Conservation (phyloP, 1,284 basidiomycete species). For the Trametes polyzona region DNA sequence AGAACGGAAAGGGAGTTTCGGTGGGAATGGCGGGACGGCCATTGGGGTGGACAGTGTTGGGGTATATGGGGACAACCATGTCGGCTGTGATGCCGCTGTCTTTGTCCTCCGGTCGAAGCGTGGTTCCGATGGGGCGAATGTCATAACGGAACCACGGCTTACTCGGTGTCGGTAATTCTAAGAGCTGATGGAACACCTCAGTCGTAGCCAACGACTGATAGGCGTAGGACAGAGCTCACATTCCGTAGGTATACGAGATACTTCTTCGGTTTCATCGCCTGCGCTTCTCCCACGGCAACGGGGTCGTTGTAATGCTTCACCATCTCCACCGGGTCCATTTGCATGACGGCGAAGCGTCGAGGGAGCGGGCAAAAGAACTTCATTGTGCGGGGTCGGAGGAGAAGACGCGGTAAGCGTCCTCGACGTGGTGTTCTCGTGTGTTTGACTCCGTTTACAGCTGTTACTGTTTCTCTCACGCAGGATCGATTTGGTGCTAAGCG, state of each 20-base stretch:
- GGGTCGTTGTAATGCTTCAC: background rate
- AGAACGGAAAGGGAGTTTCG: slow-evolving; percentile 1
- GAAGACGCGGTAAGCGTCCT: too few relatives aligned
- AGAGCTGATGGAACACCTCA: background rate
- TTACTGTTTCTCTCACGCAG: too few relatives aligned
- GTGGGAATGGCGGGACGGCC: background rate
- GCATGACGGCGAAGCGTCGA: background rate
- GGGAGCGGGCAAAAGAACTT: background rate
- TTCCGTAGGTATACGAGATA: background rate
- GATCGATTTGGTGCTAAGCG: too few relatives aligned
- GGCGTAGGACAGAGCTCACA: background rate
- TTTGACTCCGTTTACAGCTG: too few relatives aligned
- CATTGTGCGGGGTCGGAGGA: too few relatives aligned
- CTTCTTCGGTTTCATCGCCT: background rate
- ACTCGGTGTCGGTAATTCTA: background rate
- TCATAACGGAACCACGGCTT: background rate
- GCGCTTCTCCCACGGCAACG: background rate
- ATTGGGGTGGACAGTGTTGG: background rate
- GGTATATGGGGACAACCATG: slow-evolving; percentile 11
- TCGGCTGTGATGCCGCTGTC: background rate
- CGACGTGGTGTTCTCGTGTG: background rate
- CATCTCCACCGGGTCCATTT: slow-evolving; percentile 1
- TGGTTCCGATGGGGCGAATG: background rate
- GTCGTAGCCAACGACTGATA: too few relatives aligned
- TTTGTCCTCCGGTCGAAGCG: background rate